Percentiles rank a stretch among this genome's conserved stretches.
These are phyloP conservation scores for Musa beccarii DNA, from an alignment of 176 grass and related monocot genomes.

Conservation along the genomic window DNA sequence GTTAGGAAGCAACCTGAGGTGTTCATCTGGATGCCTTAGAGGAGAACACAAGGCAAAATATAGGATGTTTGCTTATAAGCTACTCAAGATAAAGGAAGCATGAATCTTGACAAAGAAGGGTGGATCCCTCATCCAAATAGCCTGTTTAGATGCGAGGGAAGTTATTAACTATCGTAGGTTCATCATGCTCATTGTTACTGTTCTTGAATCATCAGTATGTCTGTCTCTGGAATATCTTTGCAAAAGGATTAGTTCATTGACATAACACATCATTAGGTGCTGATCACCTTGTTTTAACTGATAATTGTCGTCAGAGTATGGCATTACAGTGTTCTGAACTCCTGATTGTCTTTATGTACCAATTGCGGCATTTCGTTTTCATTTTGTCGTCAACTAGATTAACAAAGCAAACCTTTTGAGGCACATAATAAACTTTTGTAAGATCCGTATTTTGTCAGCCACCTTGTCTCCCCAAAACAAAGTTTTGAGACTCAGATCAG, in stretches of 20 bases:
- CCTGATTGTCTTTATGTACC: no score
- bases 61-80: constrained; percentile 11
- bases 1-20: neutral
- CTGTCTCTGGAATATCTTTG: neutral
- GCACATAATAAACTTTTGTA: no score
- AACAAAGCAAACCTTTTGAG: no score
- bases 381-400: no score
- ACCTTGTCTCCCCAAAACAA: no score
- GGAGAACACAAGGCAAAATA: neutral
- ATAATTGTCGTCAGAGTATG: neutral
- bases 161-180: constrained; percentile 28
- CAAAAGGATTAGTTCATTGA: neutral
- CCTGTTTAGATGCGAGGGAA: constrained; percentile 29
- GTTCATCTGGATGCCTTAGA: neutral
- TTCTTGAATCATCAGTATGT: no score
- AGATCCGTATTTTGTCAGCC: no score
- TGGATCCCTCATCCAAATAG: constrained; percentile 42
- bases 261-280: neutral
- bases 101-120: constrained; percentile 17
- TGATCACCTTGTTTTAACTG: neutral
- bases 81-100: constrained; percentile 14
- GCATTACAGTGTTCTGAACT: no score
- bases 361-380: no score
- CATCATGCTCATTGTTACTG: no score
- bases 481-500: no score